Evolutionary conservation across 176 grass and related monocot species (phyloP), one percentile per base, ranked within the genome.

Genomic region (Olyra latifolia): DNA sequence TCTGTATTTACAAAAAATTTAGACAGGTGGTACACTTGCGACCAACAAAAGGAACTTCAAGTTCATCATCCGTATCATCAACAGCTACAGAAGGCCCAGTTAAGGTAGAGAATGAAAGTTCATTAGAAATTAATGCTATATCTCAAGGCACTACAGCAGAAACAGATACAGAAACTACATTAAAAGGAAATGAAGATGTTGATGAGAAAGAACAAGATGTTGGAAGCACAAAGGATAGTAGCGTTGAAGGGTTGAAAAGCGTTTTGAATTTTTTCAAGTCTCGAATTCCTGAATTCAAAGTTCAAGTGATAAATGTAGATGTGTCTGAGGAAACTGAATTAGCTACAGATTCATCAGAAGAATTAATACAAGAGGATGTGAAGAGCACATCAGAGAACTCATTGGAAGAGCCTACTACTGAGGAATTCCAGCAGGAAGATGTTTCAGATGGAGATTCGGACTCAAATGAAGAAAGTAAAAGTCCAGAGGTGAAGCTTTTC

Each of bases 1-100:
- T 80, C 75, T 80, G 78, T 86, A 91, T 67, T 76, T 83, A 82
- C 49, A 25, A 87, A 86, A 78, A 69, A 54, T 87, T 85, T 91
- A 89, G 87, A 91, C 86, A 98, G 90, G 96, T 89, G 38, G 96
- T 93, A 85, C 87, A 89, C 73, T 79, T 98, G 81, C 86, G 79
- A 75, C 71, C 88, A 38, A 75, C 85, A 62, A 95, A 88, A 83
- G 85, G 89, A 91, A 75, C 75, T 75, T 91, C 80, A 61, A 84
- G 47, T 35, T 46, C 79, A 57, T 80, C 89, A 15, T 72, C 83
- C 57, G 6, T 86, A 40, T 52, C 77, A 71, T 60, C 79, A 15
- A 69, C 73, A 73, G 9, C 48, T 61, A 24, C 68, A 74, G 85
- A 91, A 74, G 81, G n/a, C 45, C 81, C 78, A 40, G 76, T 66